Base-by-base conservation (phyloP, 2,329 filamentous ascomycete genomes). In the Ceratocystis lukuohia region DNA sequence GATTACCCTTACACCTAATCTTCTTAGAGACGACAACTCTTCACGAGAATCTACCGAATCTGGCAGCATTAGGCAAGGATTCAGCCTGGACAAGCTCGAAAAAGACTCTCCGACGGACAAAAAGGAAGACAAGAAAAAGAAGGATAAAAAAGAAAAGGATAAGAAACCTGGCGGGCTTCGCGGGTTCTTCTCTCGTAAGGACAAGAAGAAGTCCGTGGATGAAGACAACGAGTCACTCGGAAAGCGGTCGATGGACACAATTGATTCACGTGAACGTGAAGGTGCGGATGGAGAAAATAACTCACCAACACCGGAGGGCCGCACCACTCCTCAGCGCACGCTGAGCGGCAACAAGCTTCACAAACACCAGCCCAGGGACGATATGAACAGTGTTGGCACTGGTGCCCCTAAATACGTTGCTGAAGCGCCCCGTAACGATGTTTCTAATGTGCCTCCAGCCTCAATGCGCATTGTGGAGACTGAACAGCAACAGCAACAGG, bases 1-100 rank as follows among this genome's bases (percentile, higher is more conserved):
- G 78, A 97, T 99, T 70, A 96, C 92, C 0, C 82, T 99, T 57
- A 99, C 94, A 2, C 94, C 94, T 1, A 96, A 96, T 71, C 77
- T 99, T 65, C 79, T 97, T 50, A 86, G 93, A 53, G 93, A 97
- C 70, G 92, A 96, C 71, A 81, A 79, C 70, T 76, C 79, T 50
- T 68, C 82, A 77, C 74, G 80, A 77, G 74, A 93, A 80, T 77
- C 76, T 1, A 73, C 72, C 10, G 76, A 78, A 25, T 77, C 76
- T 1, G 77, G 77, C 70, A 85, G 80, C 71, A 72, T 74, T 67
- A 84, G 82, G 74, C 77, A 81, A 66, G 80, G 84, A 63, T 79
- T 82, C 63, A 95, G 89, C 73, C 78, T 95, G 59, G 91, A 96
- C 69, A 91, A 88, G 76, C 65, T 77, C 64, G 82, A 84, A 28